These are phyloP conservation scores for Paxillus involutus DNA, from an alignment of 768 basidiomycete genomes.

Conservation along the genomic window DNA sequence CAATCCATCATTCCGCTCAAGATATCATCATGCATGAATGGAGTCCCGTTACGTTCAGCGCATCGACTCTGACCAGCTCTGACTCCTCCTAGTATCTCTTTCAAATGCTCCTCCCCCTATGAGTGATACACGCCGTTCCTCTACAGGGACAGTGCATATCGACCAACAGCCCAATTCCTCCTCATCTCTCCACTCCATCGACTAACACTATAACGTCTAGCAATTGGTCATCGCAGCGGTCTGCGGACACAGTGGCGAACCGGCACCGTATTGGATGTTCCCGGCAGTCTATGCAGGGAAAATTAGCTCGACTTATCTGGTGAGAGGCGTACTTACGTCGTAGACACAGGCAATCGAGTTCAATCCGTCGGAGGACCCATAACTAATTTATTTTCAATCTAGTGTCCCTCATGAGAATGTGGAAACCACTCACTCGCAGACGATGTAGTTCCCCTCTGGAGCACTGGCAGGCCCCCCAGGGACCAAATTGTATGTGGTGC, in stretches of 20 bases:
- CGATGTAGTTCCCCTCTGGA: background rate
- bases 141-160: background rate
- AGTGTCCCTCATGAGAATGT: background rate
- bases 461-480: background rate
- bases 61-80: too few relatives aligned
- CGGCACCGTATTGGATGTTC: background rate
- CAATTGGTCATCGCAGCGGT: background rate
- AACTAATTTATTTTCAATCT: background rate
- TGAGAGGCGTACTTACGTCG: background rate
- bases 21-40: background rate
- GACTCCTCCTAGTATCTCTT: too few relatives aligned
- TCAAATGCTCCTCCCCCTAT: too few relatives aligned
- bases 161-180: background rate
- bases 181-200: background rate
- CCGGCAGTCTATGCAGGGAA: background rate
- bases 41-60: too few relatives aligned
- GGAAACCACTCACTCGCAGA: background rate
- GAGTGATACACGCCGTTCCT: background rate
- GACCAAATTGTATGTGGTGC: background rate
- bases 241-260: background rate
- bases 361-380: background rate
- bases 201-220: background rate
- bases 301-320: too few relatives aligned
- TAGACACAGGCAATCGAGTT: background rate
- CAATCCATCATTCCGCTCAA: slow-evolving; percentile 1